phyloP scores from a whole-genome alignment of 805 yeast species.

The Wickerhamiella qilinensis region DNA sequence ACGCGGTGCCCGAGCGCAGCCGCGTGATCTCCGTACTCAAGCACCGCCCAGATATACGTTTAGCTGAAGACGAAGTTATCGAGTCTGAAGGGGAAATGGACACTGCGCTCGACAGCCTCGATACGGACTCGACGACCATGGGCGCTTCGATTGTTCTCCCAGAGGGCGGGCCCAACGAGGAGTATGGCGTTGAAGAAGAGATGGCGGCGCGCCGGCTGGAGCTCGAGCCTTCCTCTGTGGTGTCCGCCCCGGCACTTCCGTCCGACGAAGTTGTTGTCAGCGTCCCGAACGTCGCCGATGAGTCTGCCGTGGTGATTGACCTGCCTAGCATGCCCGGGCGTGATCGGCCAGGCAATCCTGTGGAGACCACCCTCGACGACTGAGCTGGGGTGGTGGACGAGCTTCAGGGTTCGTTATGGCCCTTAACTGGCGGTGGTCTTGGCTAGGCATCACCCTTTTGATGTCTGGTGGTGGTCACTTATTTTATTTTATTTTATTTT shows the following conservation, averaged over 20 bases:
- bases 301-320: conserved; percentile 3
- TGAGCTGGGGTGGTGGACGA: not conserved
- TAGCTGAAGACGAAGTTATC: conserved; percentile 2
- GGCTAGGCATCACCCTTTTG: too few species aligned
- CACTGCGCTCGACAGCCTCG: not conserved
- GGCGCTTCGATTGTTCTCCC: not conserved
- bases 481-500: too few species aligned
- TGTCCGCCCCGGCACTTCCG: not conserved
- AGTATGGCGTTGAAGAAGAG: conserved; percentile 7
- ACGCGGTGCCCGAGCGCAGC: conserved; percentile 2
- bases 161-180: conserved; percentile 1
- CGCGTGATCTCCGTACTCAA: conserved; percentile 9
- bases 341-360: not conserved
- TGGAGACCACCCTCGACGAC: not conserved
- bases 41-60: not conserved
- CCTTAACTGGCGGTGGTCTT: too few species aligned
- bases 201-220: not conserved
- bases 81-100: not conserved
- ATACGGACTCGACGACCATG: not conserved
- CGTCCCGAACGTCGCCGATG: conserved; percentile 4
- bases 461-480: too few species aligned
- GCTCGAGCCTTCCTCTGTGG: not conserved
- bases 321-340: not conserved
- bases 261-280: conserved; percentile 4
- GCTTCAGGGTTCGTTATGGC: too few species aligned